Base-by-base conservation (phyloP, 306 rosid species). In the Vigna mungo region DNA sequence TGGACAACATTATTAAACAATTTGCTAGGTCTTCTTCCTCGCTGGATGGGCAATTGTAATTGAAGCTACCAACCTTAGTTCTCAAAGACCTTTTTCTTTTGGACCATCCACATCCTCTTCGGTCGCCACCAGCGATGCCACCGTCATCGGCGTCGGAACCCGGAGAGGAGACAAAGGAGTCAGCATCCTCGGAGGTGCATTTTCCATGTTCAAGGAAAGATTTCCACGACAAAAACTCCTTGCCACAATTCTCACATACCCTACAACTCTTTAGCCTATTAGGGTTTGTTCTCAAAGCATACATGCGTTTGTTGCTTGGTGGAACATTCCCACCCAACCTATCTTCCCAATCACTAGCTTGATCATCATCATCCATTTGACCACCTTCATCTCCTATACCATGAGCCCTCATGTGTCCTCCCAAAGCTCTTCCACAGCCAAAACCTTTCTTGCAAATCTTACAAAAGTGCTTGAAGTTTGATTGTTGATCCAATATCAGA, bases 371-470 rank as follows among this genome's bases (percentile, higher is more conserved):
- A 5, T 95, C 97, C 44, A 90, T 68, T 9, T 79, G 86, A 2
- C 81, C 75, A 0, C 74, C 47, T 32, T 92, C 96, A 27, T 86
- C 92, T 0, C 93, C 96, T 12, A 92, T 92, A 32, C 99, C 99
- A 52, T 95, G 99, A 0, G 99, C 96, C 83, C 97, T 92, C 99
- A 95, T 95, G 88, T 95, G 99, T 5, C 97, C 99, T 41, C 99
- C 99, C 0, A 95, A 52, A 20, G 99, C 99, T 84, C 99, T 85
- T 16, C 99, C 99, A 66, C 97, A 87, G 1, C 86, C 96, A 68
- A 95, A 95, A 0, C 99, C 97, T 79, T 89, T 95, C 74, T 92
- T 92, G 88, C 99, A 95, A 39, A 92, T 92, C 80, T 93, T 89
- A 79, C 97, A 95, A 16, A 95, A 88, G 77, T 95, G 91, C 78